Evolutionary conservation across 371 early-diverging fungal genomes (phyloP).

Genomic region (Conidiobolus incongruus): DNA sequence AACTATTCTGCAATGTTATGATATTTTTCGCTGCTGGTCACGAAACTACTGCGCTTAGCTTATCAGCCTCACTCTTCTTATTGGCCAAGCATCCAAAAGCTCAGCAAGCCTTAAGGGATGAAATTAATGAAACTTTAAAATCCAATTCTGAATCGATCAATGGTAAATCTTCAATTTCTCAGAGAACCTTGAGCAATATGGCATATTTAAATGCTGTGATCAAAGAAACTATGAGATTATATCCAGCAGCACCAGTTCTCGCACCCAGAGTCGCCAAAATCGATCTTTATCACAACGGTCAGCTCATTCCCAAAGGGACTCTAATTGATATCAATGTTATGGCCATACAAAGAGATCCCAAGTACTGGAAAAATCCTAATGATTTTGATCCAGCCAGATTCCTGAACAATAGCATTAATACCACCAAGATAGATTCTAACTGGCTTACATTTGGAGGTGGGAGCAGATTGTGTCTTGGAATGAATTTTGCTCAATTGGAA

Average conservation of each 20-base stretch:
- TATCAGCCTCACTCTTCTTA: background rate
- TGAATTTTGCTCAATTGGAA: constrained; percentile 25
- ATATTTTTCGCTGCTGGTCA: constrained; percentile 1
- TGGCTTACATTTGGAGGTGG: constrained; percentile 1
- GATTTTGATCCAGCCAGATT: constrained; percentile 13
- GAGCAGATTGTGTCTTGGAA: constrained; percentile 16
- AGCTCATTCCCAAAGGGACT: background rate
- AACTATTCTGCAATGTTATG: background rate
- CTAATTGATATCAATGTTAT: constrained; percentile 7
- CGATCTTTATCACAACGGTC: background rate
- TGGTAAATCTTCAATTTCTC: no score
- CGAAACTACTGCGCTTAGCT: background rate
- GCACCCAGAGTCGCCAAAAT: background rate
- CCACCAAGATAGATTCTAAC: background rate
- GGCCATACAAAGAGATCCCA: constrained; percentile 12
- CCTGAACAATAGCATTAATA: background rate
- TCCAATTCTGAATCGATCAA: no score
- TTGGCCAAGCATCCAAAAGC: no score
- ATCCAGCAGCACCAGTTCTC: background rate
- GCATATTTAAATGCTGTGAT: background rate
- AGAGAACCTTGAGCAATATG: no score
- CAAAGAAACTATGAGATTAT: background rate
- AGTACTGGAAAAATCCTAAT: constrained; percentile 9
- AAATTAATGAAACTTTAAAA: no score
- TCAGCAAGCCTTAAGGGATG: no score